Conservation (phyloP, 2,329 filamentous ascomycete species). For the Colletotrichum kahawae region DNA sequence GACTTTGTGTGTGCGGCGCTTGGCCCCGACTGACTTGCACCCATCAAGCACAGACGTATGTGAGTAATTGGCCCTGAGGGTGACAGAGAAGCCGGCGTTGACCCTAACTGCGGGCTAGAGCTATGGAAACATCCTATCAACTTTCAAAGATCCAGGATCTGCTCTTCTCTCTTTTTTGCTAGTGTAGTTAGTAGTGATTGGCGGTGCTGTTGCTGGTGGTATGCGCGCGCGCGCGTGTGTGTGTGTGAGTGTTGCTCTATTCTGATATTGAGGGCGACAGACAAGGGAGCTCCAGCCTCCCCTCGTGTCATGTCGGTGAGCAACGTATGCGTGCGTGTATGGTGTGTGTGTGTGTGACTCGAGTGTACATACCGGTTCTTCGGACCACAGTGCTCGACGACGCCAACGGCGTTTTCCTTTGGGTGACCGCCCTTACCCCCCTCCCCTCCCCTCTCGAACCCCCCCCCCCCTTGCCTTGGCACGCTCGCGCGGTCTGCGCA, state of each 20-base stretch:
- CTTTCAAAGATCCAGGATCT: not conserved
- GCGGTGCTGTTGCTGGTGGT: not conserved
- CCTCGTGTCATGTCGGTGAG: not conserved
- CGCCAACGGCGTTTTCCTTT: not conserved
- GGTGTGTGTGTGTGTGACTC: not conserved
- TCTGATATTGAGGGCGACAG: not conserved
- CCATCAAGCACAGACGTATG: conserved; percentile 14
- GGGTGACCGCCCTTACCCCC: not conserved
- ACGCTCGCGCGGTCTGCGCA: not conserved
- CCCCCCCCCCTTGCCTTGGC: not conserved
- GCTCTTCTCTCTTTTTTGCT: not conserved
- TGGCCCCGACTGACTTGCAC: conserved; percentile 5
- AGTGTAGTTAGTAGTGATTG: not conserved
- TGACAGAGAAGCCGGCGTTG: not conserved
- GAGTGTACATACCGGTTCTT: conserved; percentile 7
- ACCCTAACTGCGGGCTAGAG: not conserved
- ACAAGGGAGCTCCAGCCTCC: not conserved
- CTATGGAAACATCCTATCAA: conserved; percentile 2
- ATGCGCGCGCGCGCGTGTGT: not conserved
- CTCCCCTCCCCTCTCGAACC: not conserved
- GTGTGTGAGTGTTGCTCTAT: not conserved
- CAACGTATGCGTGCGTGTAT: not conserved
- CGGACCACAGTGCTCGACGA: conserved; percentile 11
- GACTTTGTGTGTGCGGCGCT: not conserved
- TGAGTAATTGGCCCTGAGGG: conserved; percentile 3